Base-by-base conservation (phyloP, 2,329 filamentous ascomycete species). In the Hymenotorrendiella dingleyae region DNA sequence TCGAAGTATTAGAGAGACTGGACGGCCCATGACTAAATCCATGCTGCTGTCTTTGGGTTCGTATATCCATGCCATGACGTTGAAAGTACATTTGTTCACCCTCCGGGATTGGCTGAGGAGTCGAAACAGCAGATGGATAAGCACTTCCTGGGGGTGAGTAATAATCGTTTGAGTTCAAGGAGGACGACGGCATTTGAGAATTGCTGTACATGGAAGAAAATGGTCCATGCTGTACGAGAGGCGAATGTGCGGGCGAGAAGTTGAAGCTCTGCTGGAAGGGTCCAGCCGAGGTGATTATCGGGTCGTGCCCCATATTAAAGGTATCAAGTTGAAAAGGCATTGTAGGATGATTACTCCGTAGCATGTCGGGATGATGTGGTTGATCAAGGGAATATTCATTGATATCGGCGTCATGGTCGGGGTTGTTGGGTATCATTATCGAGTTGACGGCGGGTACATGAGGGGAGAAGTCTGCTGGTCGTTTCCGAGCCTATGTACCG, bases 141-240 rank as follows among this genome's bases (percentile, higher is more conserved):
- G 78, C 76, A 34, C 82, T 86, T 42, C 73, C 75, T 1, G 80
- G 75, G n/a, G 82, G 82, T 14, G 82, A 86, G 62, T 85, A 85
- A 57, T 76, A 79, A 61, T 82, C 78, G 52, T 80, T 77, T 8
- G 79, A 82, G 58, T 80, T 81, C 55, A 84, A 69, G 19, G 63
- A 65, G 2, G 81, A 82, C 16, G 78, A 82, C 22, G 73, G 72
- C 64, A 85, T 76, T 6, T 78, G 75, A 22, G 75, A 70, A 27
- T 76, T 73, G 17, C 79, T 81, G 55, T 83, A 74, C 61, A 78
- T 74, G 58, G 66, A 65, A 42, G 75, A 72, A 60, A 81, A 85
- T 1, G 74, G 72, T 27, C 74, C 72, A 53, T 70, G 70, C 38
- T 69, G 72, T 44, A 82, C 73, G 63, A 85, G 70, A 6, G 82